These are phyloP conservation scores for Pleoardoris graminearum DNA, from an alignment of 2,329 filamentous ascomycete genomes.

Conservation along the genomic window DNA sequence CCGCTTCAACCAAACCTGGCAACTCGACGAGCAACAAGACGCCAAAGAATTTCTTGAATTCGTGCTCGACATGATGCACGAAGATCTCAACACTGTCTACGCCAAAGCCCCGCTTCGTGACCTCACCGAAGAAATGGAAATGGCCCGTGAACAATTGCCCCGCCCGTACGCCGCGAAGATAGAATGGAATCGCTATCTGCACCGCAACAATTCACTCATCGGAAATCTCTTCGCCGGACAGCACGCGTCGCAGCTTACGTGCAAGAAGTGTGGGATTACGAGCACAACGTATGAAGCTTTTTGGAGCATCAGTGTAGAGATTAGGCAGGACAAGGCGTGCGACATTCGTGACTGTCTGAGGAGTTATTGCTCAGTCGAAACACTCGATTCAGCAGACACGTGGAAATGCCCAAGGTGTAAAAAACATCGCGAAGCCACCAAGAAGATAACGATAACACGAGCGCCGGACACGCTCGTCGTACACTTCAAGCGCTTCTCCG, in stretches of 20 bases:
- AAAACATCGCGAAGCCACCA: conserved; percentile 66
- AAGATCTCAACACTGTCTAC: conserved; percentile 78
- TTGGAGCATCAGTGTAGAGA: conserved; percentile 71
- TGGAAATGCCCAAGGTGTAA: conserved; percentile 79
- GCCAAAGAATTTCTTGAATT: conserved; percentile 88
- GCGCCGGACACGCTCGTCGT: conserved; percentile 79
- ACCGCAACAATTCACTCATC: conserved; percentile 73
- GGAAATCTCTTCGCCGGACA: conserved; percentile 78
- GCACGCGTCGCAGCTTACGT: conserved; percentile 64
- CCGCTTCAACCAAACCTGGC: conserved; percentile 68
- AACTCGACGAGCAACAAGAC: conserved; percentile 80
- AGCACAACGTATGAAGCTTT: conserved; percentile 72
- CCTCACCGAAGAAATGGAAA: conserved; percentile 63
- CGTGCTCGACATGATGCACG: conserved; percentile 76
- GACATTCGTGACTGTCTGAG: conserved; percentile 70
- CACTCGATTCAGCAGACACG: conserved; percentile 66
- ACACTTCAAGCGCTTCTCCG: conserved; percentile 72
- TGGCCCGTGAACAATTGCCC: conserved; percentile 62
- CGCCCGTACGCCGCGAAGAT: conserved; percentile 68
- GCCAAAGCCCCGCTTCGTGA: conserved; percentile 60
- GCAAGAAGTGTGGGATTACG: conserved; percentile 63
- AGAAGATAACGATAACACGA: conserved; percentile 73
- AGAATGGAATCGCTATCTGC: conserved; percentile 74
- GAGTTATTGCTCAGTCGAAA: conserved; percentile 70
- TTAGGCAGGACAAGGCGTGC: conserved; percentile 62